Percentiles rank a stretch among this genome's conserved stretches.
These are phyloP conservation scores for Bruguiera parviflora DNA, from an alignment of 345 rosid species.

Conservation along the genomic window DNA sequence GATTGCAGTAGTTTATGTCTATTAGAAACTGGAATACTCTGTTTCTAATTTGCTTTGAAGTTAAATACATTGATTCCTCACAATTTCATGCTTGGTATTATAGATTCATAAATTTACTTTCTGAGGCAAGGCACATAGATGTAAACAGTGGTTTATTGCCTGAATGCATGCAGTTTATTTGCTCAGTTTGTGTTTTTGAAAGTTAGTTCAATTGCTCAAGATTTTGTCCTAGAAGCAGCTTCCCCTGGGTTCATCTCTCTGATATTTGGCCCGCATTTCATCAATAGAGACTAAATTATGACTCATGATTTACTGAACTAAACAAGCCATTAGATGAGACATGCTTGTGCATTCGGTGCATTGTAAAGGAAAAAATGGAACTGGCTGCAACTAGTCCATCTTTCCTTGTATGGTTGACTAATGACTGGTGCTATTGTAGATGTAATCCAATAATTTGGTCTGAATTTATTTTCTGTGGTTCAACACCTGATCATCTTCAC, in stretches of 20 bases:
- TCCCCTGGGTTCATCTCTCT: background rate
- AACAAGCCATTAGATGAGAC: background rate
- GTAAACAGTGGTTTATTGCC: background rate
- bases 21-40: too few species aligned
- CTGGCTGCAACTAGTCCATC: background rate
- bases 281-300: background rate
- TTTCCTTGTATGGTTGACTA: background rate
- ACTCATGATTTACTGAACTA: slow-evolving; percentile 1
- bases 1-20: background rate
- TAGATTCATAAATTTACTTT: background rate
- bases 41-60: too few species aligned
- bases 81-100: background rate
- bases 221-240: too few species aligned
- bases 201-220: background rate
- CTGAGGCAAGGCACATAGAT: background rate
- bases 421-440: background rate
- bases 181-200: background rate
- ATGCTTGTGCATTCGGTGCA: background rate
- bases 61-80: too few species aligned
- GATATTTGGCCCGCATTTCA: background rate
- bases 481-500: slow-evolving; percentile 2
- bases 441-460: slow-evolving; percentile 7
- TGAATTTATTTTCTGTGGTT: background rate
- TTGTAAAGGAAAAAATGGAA: background rate
- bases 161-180: background rate